A percentile compares a stretch with the other conserved stretches of the same genome.
Conservation (phyloP, 148 eudicot genomes). For the Rhododendron mucronatum region DNA sequence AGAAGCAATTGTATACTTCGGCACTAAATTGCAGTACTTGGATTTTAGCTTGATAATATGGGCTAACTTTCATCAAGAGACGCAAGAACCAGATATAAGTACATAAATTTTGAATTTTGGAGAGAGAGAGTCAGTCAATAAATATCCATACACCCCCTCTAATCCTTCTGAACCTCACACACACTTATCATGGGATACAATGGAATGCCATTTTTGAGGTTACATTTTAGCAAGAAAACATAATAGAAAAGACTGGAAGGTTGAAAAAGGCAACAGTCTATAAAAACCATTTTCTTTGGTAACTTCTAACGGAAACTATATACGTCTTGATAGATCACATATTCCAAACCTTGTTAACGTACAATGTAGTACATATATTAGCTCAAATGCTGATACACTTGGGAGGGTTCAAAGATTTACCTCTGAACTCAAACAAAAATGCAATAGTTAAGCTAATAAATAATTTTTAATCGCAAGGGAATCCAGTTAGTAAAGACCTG, state of each 20-base stretch:
- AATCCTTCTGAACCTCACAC: neutral
- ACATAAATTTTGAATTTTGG: neutral
- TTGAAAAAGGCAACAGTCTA: neutral
- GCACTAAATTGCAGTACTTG: neutral
- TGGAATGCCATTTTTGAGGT: neutral
- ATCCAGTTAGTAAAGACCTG: slow-evolving; percentile 46
- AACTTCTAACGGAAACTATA: neutral
- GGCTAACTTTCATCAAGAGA: neutral
- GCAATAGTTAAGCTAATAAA: slow-evolving; percentile 7
- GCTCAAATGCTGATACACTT: neutral
- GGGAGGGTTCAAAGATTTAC: neutral
- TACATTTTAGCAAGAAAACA: neutral
- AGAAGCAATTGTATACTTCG: neutral
- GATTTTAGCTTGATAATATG: neutral
- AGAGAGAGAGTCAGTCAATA: neutral
- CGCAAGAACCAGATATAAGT: neutral
- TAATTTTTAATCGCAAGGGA: neutral
- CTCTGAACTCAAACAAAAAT: neutral
- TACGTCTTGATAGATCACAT: neutral
- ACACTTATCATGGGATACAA: neutral
- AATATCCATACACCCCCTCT: neutral
- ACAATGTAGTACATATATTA: neutral
- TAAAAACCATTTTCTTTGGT: neutral
- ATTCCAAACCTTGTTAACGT: neutral
- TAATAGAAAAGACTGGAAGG: neutral